phyloP scores from a whole-genome alignment of 2,329 filamentous ascomycete genomes.

The Fusarium buharicum region DNA sequence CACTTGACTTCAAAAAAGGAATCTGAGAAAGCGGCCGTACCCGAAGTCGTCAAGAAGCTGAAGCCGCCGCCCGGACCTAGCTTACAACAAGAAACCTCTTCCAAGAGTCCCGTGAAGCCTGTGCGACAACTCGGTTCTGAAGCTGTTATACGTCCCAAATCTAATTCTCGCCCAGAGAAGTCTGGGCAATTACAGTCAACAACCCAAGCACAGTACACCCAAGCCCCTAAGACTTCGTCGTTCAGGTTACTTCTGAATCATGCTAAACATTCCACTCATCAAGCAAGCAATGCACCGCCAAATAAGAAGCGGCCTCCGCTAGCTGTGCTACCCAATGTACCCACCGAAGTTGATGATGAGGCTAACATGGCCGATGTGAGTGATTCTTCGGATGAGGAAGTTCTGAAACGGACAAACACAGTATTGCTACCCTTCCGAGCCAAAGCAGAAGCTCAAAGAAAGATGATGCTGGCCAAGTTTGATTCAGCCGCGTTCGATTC shows the following conservation, averaged over 20 bases:
- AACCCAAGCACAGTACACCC: slow-evolving; percentile 6
- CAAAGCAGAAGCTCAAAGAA: slow-evolving; percentile 21
- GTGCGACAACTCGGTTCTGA: background rate
- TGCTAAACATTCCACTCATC: slow-evolving; percentile 1
- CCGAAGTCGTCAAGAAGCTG: background rate
- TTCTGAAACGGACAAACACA: slow-evolving; percentile 1
- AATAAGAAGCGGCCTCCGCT: background rate
- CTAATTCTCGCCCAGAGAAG: background rate
- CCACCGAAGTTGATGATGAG: slow-evolving; percentile 12
- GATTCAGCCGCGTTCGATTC: slow-evolving; percentile 51
- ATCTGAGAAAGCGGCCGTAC: background rate
- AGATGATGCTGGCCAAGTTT: slow-evolving; percentile 26
- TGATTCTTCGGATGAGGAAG: slow-evolving; percentile 13
- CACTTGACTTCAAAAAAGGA: background rate
- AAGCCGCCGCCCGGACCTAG: background rate
- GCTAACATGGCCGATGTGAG: slow-evolving; percentile 21
- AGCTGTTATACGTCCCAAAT: background rate
- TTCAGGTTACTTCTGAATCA: slow-evolving; percentile 5
- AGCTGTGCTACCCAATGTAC: background rate
- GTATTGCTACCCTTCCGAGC: slow-evolving; percentile 5
- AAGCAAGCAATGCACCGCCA: slow-evolving; percentile 8
- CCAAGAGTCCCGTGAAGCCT: background rate
- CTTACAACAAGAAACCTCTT: background rate
- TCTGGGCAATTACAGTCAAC: background rate
- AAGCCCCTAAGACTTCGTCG: slow-evolving; percentile 5